phyloP scores from a whole-genome alignment of 208 protist species.

The Phytomonas sp. region DNA sequence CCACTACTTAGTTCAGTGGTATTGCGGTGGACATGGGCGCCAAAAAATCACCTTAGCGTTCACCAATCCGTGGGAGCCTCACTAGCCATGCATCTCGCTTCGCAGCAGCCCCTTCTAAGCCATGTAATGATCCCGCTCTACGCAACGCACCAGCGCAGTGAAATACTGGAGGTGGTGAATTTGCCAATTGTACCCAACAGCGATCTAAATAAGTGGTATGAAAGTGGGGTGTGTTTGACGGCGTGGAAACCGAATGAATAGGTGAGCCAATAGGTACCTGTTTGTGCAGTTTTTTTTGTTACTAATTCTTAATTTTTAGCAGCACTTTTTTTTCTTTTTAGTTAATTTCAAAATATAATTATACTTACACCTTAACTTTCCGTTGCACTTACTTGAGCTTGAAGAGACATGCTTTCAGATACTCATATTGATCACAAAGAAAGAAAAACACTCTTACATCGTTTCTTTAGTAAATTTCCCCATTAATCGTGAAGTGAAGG shows the following conservation, averaged over 20 bases:
- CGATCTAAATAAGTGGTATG: slow-evolving; percentile 59
- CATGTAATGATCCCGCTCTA: slow-evolving; percentile 75
- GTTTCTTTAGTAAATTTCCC: not conserved
- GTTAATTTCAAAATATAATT: not conserved
- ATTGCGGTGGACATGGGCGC: slow-evolving; percentile 35
- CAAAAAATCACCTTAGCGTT: not conserved
- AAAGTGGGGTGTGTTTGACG: slow-evolving; percentile 72
- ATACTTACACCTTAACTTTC: not conserved
- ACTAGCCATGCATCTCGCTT: slow-evolving; percentile 18
- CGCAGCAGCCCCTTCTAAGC: slow-evolving; percentile 16
- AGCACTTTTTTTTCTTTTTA: slow-evolving; percentile 16
- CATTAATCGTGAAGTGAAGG: not conserved
- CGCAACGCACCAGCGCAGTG: slow-evolving; percentile 52
- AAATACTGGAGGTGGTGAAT: slow-evolving; percentile 70
- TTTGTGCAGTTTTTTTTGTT: slow-evolving; percentile 13
- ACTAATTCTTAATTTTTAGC: not conserved
- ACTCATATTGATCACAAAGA: not conserved
- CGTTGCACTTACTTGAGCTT: not conserved
- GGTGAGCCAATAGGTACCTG: not conserved
- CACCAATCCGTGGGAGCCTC: slow-evolving; percentile 9
- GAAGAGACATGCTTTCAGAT: not conserved
- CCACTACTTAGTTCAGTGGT: slow-evolving; percentile 25
- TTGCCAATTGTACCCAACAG: slow-evolving; percentile 17
- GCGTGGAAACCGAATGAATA: slow-evolving; percentile 55
- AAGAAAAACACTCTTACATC: not conserved